These are phyloP conservation scores for Fragilaria radians DNA, from an alignment of 108 stramenopile genomes.

Conservation along the genomic window DNA sequence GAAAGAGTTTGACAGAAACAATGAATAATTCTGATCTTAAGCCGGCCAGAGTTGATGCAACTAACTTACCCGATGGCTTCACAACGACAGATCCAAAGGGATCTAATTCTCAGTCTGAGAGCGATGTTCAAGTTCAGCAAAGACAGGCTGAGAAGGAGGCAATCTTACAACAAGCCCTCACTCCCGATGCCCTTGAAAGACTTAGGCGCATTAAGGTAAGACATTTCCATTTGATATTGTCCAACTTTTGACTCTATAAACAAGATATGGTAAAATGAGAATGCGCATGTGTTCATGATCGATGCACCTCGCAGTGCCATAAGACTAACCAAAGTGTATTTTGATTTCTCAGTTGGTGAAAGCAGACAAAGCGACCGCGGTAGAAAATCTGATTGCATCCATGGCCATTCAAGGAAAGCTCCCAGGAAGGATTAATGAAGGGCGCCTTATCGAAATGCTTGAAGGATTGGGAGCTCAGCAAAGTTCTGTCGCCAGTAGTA, in stretches of 20 bases:
- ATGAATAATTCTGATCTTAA: too few species aligned
- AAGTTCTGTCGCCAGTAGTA: constrained; percentile 22
- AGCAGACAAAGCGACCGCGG: constrained; percentile 41
- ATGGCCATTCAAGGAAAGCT: constrained; percentile 77
- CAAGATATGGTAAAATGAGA: too few species aligned
- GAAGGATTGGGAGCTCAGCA: constrained; percentile 54
- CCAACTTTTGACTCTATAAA: too few species aligned
- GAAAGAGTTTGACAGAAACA: too few species aligned
- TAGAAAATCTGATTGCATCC: constrained; percentile 56
- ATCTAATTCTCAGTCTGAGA: constrained; percentile 1
- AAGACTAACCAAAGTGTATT: not conserved
- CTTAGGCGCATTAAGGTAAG: constrained; percentile 63
- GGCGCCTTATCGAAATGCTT: constrained; percentile 76
- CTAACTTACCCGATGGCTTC: not conserved
- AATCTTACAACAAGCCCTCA: constrained; percentile 75
- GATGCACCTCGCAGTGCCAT: not conserved
- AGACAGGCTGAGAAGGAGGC: constrained; percentile 56
- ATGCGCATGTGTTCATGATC: too few species aligned
- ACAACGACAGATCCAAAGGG: not conserved
- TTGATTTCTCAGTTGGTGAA: constrained; percentile 45
- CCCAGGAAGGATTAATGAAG: constrained; percentile 75
- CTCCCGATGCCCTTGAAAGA: constrained; percentile 70
- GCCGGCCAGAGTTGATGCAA: not conserved
- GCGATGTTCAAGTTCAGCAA: constrained; percentile 13
- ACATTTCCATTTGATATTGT: too few species aligned